phyloP scores from a whole-genome alignment of 495 filamentous ascomycete genomes.

The Ascobolus immersus region DNA sequence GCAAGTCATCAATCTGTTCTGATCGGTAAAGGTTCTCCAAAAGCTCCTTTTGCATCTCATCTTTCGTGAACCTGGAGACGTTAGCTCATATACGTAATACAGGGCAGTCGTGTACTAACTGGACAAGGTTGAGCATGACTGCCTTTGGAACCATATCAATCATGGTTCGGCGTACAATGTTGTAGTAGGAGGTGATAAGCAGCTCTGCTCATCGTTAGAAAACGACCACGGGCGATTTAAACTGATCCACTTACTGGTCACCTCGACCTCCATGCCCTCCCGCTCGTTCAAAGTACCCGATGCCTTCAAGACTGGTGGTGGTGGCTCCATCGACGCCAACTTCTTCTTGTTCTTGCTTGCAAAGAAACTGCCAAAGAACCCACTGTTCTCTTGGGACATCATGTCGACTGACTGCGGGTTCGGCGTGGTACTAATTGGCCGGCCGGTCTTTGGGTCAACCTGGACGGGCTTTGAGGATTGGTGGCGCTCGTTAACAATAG shows the following conservation, averaged over 20 bases:
- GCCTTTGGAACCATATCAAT: conserved; percentile 99
- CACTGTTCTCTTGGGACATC: conserved; percentile 31
- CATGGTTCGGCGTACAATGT: conserved; percentile 93
- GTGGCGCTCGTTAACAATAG: conserved; percentile 81
- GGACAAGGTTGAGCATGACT: conserved; percentile 90
- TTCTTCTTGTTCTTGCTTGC: conserved; percentile 99
- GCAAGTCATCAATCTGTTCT: conserved; percentile 67
- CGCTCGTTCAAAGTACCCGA: conserved; percentile 78
- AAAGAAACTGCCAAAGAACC: conserved; percentile 96
- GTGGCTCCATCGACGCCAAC: conserved; percentile 95
- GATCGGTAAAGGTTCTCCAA: conserved; percentile 94
- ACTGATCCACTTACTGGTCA: conserved; percentile 56
- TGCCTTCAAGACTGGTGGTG: conserved; percentile 77
- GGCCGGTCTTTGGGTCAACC: conserved; percentile 96
- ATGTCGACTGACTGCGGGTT: conserved; percentile 28
- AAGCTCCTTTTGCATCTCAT: conserved; percentile 95
- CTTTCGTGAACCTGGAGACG: conserved; percentile 56
- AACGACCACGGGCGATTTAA: conserved; percentile 5
- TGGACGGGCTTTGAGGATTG: conserved; percentile 62
- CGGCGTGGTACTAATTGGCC: conserved; percentile 55
- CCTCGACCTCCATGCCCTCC: conserved; percentile 83
- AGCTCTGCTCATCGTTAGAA: conserved; percentile 35
- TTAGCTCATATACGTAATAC: neutral
- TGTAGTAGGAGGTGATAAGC: conserved; percentile 88
- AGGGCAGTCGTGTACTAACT: conserved; percentile 30